Base-by-base conservation (phyloP, 2,329 filamentous ascomycete species). In the Drechslerella coelobrocha region DNA sequence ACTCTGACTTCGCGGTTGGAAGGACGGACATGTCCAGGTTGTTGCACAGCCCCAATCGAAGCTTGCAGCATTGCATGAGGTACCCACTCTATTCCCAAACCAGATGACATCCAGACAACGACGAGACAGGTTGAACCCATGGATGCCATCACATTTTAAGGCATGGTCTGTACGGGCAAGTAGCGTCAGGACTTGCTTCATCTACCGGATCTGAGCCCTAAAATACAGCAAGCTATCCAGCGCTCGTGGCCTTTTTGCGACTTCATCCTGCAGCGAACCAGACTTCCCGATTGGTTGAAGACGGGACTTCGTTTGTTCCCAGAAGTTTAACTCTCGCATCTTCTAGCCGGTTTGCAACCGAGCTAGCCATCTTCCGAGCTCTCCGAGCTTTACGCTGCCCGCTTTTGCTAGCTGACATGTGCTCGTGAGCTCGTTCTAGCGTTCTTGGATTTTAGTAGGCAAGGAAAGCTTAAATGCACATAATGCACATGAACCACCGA, bases 11-110 rank as follows among this genome's bases (percentile, higher is more conserved):
- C 31, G n/a, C 56, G 52, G 56, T 41, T 56, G 57, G 41, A 61
- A 51, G 57, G 43, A 69, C 45, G 41, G 45, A 34, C 52, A 53
- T 45, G 60, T 43, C 66, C 61, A 63, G 66, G 66, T 71, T 71
- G 66, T 71, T 71, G 66, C 66, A 71, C 66, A 71, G 66, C 66
- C 66, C 66, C 66, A 63, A 62, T 71, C 66, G 45, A 56, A 68
- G 66, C 50, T 71, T 71, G 66, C 66, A 71, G 59, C 59, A 71
- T 63, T 71, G 66, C 66, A 71, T 63, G 53, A 59, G 65, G 57
- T 69, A 59, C 59, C 66, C 66, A 71, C 66, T 63, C 48, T 63
- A 45, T 48, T 41, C 65, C 59, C 41, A 47, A 69, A 62, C 48
- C 66, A 71, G 59, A 71, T 71, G 66, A 71, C 66, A 63, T 63